These are phyloP conservation scores for Carex scoparia DNA, from an alignment of 176 grass and related monocot genomes.

Conservation along the genomic window DNA sequence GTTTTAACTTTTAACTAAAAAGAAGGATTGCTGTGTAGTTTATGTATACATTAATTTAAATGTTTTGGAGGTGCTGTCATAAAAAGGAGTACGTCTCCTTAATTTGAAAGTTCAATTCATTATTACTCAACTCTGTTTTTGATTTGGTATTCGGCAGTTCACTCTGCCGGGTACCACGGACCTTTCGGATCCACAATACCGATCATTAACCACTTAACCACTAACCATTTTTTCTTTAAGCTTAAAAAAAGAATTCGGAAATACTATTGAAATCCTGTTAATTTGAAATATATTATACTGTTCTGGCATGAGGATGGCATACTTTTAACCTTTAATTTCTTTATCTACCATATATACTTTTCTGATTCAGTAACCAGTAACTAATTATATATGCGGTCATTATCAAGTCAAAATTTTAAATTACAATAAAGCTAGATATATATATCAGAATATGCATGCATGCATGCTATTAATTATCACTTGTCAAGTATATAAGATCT, in stretches of 20 bases:
- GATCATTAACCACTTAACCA: too few species aligned
- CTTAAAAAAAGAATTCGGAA: background rate
- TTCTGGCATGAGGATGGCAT: background rate
- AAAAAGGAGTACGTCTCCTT: too few species aligned
- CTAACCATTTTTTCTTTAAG: too few species aligned
- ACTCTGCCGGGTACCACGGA: too few species aligned
- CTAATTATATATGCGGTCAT: background rate
- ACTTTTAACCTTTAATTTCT: background rate
- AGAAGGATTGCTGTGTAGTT: background rate
- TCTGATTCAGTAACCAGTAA: background rate
- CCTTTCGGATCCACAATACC: too few species aligned
- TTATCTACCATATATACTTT: background rate
- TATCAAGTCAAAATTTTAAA: background rate
- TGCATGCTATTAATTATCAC: conserved; percentile 6
- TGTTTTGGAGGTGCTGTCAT: background rate
- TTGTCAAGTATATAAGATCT: background rate
- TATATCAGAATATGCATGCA: background rate
- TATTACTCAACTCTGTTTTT: background rate
- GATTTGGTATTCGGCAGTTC: too few species aligned
- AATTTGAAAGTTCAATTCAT: background rate
- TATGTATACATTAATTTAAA: background rate
- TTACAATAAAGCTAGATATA: background rate
- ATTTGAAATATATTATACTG: background rate
- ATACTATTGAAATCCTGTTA: background rate
- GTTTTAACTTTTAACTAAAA: background rate